Evolutionary conservation across 306 rosid species (phyloP).

Genomic region (Senna tora): DNA sequence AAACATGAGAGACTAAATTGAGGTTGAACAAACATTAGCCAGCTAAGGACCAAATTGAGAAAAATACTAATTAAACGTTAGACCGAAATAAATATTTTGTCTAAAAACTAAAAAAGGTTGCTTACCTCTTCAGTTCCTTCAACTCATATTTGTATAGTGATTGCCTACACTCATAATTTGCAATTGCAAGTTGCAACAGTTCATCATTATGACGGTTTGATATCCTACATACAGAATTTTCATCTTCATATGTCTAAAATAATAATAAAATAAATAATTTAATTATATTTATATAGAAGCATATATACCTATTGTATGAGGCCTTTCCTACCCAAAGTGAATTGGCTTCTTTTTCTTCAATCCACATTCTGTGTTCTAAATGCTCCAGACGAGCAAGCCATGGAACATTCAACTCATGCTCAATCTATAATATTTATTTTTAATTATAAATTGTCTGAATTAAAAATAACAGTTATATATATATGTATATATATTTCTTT

Average conservation of each 20-base stretch:
- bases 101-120: not conserved
- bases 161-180: slow-evolving; percentile 46
- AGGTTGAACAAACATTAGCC: too few relatives aligned
- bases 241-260: not conserved
- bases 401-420: slow-evolving; percentile 48
- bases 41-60: too few relatives aligned
- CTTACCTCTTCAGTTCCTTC: slow-evolving; percentile 47
- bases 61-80: too few relatives aligned
- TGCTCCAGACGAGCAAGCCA: slow-evolving; percentile 68
- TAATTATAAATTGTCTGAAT: too few relatives aligned
- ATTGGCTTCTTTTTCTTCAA: slow-evolving; percentile 46
- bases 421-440: slow-evolving; percentile 52
- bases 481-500: too few relatives aligned
- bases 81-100: too few relatives aligned
- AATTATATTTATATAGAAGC: not conserved
- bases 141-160: slow-evolving; percentile 50
- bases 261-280: not conserved
- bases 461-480: too few relatives aligned
- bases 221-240: slow-evolving; percentile 37
- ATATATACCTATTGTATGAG: slow-evolving; percentile 41
- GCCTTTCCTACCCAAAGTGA: slow-evolving; percentile 51
- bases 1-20: too few relatives aligned
- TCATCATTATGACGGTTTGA: slow-evolving; percentile 31
- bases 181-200: slow-evolving; percentile 47
- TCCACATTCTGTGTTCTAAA: slow-evolving; percentile 58